These are phyloP conservation scores for Umbelopsis ramanniana DNA, from an alignment of 192 early-diverging fungal genomes.

Conservation along the genomic window DNA sequence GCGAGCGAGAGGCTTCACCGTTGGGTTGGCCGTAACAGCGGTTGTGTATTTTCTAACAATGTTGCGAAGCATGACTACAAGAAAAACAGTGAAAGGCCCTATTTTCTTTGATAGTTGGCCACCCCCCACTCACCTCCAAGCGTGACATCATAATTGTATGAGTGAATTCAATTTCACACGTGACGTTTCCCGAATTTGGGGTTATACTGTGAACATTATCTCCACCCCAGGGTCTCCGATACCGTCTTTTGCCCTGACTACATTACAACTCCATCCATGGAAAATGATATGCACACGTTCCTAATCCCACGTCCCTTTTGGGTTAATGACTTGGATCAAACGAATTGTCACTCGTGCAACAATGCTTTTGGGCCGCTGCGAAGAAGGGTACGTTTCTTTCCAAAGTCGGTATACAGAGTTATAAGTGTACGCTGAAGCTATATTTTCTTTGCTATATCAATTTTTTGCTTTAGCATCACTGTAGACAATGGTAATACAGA, in stretches of 20 bases:
- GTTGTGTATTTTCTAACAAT: slow-evolving; percentile 25
- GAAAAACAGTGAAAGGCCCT: no score
- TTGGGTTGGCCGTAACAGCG: slow-evolving; percentile 22
- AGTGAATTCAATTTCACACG: neutral
- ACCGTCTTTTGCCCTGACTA: neutral
- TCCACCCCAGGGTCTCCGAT: no score
- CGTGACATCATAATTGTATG: neutral
- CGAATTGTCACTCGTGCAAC: slow-evolving; percentile 47
- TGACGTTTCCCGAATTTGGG: no score
- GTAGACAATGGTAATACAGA: slow-evolving; percentile 56
- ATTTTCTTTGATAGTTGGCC: no score
- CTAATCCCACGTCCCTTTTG: slow-evolving; percentile 52
- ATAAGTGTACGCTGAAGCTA: neutral
- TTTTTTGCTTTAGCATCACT: slow-evolving; percentile 55
- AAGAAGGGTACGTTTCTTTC: slow-evolving; percentile 44
- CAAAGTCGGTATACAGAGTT: neutral
- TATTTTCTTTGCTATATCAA: neutral
- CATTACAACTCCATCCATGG: neutral
- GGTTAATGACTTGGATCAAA: slow-evolving; percentile 54
- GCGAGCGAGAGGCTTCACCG: slow-evolving; percentile 29
- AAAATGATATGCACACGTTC: slow-evolving; percentile 42
- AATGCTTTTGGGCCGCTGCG: slow-evolving; percentile 48
- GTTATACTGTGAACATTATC: no score
- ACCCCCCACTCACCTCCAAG: no score
- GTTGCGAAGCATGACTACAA: slow-evolving; percentile 19